phyloP scores from a whole-genome alignment of 257 asterid genomes.

The Galeopsis tetrahit region DNA sequence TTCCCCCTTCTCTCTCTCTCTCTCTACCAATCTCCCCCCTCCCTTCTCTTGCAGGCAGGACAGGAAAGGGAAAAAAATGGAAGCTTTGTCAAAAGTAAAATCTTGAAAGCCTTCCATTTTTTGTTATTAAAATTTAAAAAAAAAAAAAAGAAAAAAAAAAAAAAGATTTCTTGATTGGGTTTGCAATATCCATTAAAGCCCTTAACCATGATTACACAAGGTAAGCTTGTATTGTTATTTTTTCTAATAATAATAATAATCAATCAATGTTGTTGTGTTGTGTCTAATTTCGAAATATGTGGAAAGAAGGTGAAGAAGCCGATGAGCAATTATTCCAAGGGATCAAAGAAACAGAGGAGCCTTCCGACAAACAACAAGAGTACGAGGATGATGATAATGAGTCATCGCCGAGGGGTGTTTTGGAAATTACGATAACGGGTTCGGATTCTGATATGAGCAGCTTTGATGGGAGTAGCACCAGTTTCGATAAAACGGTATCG shows the following conservation, averaged over 20 bases:
- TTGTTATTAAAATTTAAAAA: neutral
- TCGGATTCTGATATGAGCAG: constrained; percentile 46
- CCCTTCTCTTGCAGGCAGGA: constrained; percentile 29
- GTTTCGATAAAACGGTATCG: constrained; percentile 40
- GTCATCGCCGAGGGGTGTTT: constrained; percentile 77
- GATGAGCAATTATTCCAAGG: neutral
- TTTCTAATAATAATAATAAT: no score
- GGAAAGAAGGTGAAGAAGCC: neutral
- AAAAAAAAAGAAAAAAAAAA: neutral
- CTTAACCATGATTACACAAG: constrained; percentile 40
- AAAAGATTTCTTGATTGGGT: constrained; percentile 34
- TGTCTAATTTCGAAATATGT: neutral
- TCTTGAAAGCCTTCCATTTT: constrained; percentile 21
- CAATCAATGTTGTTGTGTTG: neutral
- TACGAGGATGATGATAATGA: constrained; percentile 18
- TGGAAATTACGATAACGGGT: constrained; percentile 59
- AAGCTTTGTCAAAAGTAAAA: constrained; percentile 33
- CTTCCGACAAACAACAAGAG: constrained; percentile 16
- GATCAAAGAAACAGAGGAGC: constrained; percentile 23
- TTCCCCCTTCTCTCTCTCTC: neutral
- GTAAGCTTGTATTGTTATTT: constrained; percentile 29
- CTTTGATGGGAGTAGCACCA: constrained; percentile 42
- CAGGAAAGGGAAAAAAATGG: constrained; percentile 41
- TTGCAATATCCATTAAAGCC: constrained; percentile 7
- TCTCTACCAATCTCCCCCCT: neutral